Evolutionary conservation across 31 red algal genomes (phyloP).

Genomic region (Odonthalia washingtoniensis): DNA sequence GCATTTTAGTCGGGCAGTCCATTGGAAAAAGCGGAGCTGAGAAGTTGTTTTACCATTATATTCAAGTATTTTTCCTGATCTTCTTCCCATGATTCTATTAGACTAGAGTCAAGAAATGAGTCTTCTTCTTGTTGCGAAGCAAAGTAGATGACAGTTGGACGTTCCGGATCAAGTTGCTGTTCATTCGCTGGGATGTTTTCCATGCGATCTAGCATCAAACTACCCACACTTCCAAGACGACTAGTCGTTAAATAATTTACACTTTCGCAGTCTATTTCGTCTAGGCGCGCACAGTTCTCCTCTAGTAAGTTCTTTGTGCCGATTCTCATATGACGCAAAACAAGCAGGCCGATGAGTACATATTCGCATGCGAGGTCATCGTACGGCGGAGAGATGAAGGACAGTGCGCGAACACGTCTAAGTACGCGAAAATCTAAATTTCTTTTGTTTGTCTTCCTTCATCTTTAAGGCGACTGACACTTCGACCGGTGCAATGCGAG

Average conservation of each 20-base stretch:
- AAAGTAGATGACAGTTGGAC: background rate
- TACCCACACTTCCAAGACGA: background rate
- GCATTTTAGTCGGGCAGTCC: background rate
- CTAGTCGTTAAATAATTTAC: background rate
- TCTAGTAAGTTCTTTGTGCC: background rate
- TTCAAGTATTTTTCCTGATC: background rate
- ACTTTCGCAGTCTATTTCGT: background rate
- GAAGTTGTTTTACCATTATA: background rate
- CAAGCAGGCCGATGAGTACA: background rate
- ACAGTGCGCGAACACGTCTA: background rate
- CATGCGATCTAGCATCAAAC: background rate
- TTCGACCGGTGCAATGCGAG: background rate
- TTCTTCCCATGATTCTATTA: background rate
- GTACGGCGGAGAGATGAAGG: background rate
- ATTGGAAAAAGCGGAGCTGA: background rate
- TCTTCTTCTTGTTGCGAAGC: background rate
- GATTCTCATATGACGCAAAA: background rate
- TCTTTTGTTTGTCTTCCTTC: background rate
- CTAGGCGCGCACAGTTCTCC: background rate
- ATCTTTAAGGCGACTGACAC: background rate
- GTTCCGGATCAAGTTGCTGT: background rate
- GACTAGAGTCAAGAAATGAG: background rate
- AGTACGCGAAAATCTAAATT: constrained; percentile 9
- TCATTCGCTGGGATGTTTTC: background rate
- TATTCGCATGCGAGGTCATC: background rate